Base-by-base conservation (phyloP, 2,329 filamentous ascomycete species). In the Colletotrichum sp. region DNA sequence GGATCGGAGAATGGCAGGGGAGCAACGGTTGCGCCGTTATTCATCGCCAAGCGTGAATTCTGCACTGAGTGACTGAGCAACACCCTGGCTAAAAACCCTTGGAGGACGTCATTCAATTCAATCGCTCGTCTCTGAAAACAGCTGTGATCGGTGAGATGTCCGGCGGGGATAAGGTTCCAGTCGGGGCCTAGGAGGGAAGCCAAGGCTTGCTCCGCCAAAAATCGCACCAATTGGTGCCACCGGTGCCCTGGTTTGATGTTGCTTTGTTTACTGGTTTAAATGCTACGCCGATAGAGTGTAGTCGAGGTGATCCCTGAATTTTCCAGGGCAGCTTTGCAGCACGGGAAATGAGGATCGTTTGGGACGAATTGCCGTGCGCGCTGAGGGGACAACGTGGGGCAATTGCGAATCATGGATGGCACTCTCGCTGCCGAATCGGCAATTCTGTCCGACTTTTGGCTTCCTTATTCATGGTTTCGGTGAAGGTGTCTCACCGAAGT, bases 101-200 rank as follows among this genome's bases (percentile, higher is more conserved):
- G 69, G 34, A 73, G 44, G 69, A 69, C 63, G 73, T 76, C 73
- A 76, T 76, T 64, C 26, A 69, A 72, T 68, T 64, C 21, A 57
- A 36, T 49, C 21, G 36, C 28, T 32, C 16, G 55, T 39, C 55
- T 21, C 55, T 30, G 15, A 26, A 64, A 68, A 68, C 63, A 68
- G 63, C 39, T 34, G 44, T 36, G 26, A 72, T 59, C 63, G 39
- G 63, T 64, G 39, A 72, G 52, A 44, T 68, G 63, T 57, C 39
- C 36, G 30, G 73, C 63, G 55, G 55, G 44, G 57, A 30, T 36
- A 63, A 57, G 44, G 39, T 71, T 66, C 62, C 62, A 34, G n/a
- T 62, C 24, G 3, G 34, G 60, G 16, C 66, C 66, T 15, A 34
- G 24, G 57, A n/a, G 6, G 72, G 28, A 21, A 57, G 30, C 69